Conservation (phyloP, 2,329 filamentous ascomycete genomes). For the Didymella keratinophila region DNA sequence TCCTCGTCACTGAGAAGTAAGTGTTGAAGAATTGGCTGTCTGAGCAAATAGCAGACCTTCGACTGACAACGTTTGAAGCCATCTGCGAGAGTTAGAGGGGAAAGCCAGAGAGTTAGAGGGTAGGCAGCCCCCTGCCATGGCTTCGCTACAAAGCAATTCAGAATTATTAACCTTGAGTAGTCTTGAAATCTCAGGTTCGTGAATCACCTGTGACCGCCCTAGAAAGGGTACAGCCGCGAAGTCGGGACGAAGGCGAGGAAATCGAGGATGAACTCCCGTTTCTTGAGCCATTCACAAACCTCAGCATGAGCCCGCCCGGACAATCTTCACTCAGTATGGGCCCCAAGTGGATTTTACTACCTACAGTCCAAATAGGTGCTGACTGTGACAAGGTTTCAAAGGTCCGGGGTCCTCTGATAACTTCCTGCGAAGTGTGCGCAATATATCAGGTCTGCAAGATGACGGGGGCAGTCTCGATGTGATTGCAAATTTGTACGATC, state of each 20-base stretch:
- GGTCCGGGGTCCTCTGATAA: conserved; percentile 11
- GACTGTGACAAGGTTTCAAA: conserved; percentile 5
- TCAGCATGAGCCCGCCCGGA: conserved; percentile 7
- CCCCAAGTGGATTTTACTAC: neutral
- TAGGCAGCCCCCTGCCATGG: neutral
- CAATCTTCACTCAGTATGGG: conserved; percentile 9
- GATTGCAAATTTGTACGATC: conserved; percentile 12
- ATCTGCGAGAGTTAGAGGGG: conserved; percentile 7
- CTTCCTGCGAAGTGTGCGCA: conserved; percentile 11
- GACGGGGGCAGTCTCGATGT: conserved; percentile 11
- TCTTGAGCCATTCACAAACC: conserved; percentile 11
- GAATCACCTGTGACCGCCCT: neutral
- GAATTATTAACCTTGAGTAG: neutral
- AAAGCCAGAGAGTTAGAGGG: conserved; percentile 3
- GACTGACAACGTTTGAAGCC: conserved; percentile 1
- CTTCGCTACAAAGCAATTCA: neutral
- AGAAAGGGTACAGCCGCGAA: neutral
- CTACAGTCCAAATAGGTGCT: neutral
- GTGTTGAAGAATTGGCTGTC: neutral
- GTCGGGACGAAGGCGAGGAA: conserved; percentile 1
- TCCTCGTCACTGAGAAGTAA: conserved; percentile 9
- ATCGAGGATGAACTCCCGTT: conserved; percentile 11
- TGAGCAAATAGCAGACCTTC: neutral
- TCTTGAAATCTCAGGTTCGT: neutral
- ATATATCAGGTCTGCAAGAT: conserved; percentile 8